These are phyloP conservation scores for Russula griseocarnosa DNA, from an alignment of 768 basidiomycete species.

Conservation along the genomic window DNA sequence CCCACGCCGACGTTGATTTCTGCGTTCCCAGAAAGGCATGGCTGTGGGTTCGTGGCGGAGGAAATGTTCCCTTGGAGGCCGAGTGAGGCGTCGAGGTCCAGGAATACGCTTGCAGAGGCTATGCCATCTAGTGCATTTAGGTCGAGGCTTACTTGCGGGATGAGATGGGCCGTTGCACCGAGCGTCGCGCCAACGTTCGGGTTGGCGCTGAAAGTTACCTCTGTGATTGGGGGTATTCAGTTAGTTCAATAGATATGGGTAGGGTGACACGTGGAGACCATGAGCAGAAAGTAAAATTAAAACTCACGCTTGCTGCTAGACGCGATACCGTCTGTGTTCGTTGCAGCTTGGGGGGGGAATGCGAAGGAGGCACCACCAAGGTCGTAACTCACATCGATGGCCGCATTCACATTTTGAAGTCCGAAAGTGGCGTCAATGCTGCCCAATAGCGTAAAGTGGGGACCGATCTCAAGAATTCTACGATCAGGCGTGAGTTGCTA, in stretches of 20 bases:
- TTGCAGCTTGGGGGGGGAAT: background rate
- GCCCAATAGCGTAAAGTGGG: background rate
- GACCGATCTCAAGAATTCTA: background rate
- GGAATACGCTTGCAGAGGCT: background rate
- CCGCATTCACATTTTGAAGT: background rate
- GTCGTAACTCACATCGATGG: background rate
- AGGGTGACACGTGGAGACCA: background rate
- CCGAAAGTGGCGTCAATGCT: background rate
- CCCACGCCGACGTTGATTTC: background rate
- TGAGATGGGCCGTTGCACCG: constrained; percentile 45
- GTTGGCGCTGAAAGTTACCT: background rate
- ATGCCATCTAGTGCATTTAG: background rate
- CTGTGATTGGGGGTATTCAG: background rate
- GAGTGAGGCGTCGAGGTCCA: constrained; percentile 11
- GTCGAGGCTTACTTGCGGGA: constrained; percentile 35
- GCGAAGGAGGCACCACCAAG: background rate
- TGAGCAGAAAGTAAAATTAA: background rate
- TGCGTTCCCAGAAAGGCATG: constrained; percentile 10
- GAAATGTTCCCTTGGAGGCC: background rate
- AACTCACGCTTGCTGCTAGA: background rate
- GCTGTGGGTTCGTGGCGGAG: background rate
- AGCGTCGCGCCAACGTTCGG: constrained; percentile 27
- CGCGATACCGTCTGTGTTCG: background rate
- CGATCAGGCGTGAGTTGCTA: background rate
- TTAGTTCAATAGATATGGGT: background rate